Evolutionary conservation across 2,329 filamentous ascomycete genomes (phyloP).

Genomic region (Colletotrichum chlorophyti): DNA sequence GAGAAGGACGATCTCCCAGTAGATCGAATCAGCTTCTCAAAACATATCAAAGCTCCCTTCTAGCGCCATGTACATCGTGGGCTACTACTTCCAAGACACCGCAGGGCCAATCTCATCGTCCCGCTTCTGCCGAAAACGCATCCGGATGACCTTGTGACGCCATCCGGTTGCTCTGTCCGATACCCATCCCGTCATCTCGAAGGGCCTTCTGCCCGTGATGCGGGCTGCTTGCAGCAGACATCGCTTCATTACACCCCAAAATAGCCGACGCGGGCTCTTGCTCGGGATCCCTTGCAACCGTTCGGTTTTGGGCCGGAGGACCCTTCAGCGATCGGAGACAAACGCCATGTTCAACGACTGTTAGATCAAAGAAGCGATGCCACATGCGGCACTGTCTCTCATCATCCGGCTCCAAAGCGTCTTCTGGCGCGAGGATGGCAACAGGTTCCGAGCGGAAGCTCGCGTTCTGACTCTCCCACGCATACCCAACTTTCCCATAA

Average conservation of each 20-base stretch:
- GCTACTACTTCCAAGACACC: constrained; percentile 6
- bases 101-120: neutral
- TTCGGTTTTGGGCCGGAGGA: neutral
- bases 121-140: neutral
- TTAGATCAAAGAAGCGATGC: neutral
- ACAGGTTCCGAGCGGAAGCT: neutral
- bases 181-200: neutral
- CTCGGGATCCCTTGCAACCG: constrained; percentile 1
- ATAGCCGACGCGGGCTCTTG: neutral
- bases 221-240: neutral
- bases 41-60: neutral
- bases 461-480: neutral
- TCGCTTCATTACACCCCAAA: neutral
- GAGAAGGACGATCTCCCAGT: neutral
- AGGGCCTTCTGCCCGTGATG: neutral
- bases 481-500: constrained; percentile 1
- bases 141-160: neutral
- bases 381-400: neutral
- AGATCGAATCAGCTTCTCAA: neutral
- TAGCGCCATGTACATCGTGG: neutral
- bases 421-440: neutral
- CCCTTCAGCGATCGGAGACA: neutral
- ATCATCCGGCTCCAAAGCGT: neutral
- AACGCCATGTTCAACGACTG: neutral
- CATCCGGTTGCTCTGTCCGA: neutral